A percentile compares a stretch with the other conserved stretches of the same genome.
These are phyloP conservation scores for Stevia rebaudiana DNA, from an alignment of 140 eudicot species.

Conservation along the genomic window DNA sequence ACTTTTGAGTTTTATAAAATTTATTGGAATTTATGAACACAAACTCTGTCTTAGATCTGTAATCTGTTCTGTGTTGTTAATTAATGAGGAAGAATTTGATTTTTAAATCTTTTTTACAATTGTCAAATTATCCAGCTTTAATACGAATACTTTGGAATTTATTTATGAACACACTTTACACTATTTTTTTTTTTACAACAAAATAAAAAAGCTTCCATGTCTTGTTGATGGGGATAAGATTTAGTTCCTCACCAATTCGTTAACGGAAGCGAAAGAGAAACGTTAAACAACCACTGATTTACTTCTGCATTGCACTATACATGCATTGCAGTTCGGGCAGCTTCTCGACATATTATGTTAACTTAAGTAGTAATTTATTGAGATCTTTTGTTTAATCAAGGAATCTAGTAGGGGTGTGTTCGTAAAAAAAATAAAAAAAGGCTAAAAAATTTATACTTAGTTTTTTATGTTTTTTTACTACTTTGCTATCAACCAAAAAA, in stretches of 20 bases:
- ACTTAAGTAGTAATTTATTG: too few species aligned
- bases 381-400: too few species aligned
- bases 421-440: too few species aligned
- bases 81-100: background rate
- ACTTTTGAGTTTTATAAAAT: too few species aligned
- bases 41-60: background rate
- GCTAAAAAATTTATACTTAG: too few species aligned
- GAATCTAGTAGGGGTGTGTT: too few species aligned
- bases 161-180: conserved; percentile 10
- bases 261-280: conserved; percentile 28
- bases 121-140: background rate
- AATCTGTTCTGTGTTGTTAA: background rate
- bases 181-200: too few species aligned
- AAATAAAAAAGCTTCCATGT: conserved; percentile 32
- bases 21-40: background rate
- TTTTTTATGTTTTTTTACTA: too few species aligned
- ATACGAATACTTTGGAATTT: background rate
- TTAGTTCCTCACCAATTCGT: conserved; percentile 32
- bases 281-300: background rate
- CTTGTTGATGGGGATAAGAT: conserved; percentile 33
- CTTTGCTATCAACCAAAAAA: too few species aligned
- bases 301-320: conserved; percentile 17
- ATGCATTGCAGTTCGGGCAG: conserved; percentile 20
- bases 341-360: conserved; percentile 6
- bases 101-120: background rate